A percentile compares a stretch with the other conserved stretches of the same genome.
Conservation (phyloP, 306 rosid species). For the Spatholobus suberectus region DNA sequence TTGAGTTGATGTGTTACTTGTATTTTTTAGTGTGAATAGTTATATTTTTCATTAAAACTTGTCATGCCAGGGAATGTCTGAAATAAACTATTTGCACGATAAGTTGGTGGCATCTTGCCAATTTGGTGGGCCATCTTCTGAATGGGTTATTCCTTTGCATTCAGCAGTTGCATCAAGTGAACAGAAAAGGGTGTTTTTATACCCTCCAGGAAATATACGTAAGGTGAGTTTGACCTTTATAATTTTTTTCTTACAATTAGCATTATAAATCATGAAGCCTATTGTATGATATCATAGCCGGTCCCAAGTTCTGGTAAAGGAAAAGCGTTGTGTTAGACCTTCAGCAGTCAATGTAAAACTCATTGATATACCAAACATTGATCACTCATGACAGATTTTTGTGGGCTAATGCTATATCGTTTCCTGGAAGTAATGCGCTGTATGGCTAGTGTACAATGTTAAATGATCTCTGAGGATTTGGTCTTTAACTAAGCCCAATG, state of each 20-base stretch:
- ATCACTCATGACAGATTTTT: not conserved
- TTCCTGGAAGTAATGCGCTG: too few species aligned
- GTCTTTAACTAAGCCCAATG: not conserved
- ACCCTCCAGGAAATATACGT: constrained; percentile 79
- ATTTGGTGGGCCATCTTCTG: constrained; percentile 90
- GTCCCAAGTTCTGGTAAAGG: not conserved
- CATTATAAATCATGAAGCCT: not conserved
- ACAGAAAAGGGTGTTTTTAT: constrained; percentile 83
- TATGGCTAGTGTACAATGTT: not conserved
- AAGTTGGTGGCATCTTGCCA: constrained; percentile 80
- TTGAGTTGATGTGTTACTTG: constrained; percentile 22
- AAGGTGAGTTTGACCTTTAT: constrained; percentile 61
- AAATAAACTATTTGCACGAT: constrained; percentile 75
- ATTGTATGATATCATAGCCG: not conserved
- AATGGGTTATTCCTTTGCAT: constrained; percentile 94
- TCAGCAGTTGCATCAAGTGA: constrained; percentile 79
- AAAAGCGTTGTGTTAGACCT: not conserved
- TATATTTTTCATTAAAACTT: constrained; percentile 25
- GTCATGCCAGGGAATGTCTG: constrained; percentile 74
- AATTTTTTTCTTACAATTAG: constrained; percentile 13
- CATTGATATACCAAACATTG: not conserved
- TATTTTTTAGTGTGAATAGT: constrained; percentile 19
- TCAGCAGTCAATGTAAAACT: not conserved
- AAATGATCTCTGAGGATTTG: not conserved
- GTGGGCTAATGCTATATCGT: not conserved